A percentile compares a stretch with the other conserved stretches of the same genome.
These are phyloP conservation scores for Nigrospora osmanthi DNA, from an alignment of 2,329 filamentous ascomycete genomes.

Conservation along the genomic window DNA sequence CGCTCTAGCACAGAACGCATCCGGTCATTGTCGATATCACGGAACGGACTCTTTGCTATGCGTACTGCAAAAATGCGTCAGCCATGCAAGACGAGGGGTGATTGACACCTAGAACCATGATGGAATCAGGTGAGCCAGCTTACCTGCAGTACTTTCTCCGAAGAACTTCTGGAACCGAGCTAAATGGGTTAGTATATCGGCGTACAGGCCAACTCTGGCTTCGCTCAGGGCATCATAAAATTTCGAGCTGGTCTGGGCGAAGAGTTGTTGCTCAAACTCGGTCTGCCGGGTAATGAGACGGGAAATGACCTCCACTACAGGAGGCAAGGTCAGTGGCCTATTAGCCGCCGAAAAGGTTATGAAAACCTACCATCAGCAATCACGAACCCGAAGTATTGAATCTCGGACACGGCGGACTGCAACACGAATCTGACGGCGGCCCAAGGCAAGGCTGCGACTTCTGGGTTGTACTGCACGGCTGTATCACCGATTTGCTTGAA, in stretches of 20 bases:
- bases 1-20: neutral
- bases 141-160: neutral
- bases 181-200: neutral
- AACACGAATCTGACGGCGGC: slow-evolving; percentile 19
- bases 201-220: neutral
- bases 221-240: neutral
- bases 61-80: neutral
- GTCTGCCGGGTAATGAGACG: neutral
- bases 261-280: neutral
- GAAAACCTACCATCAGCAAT: neutral
- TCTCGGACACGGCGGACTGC: slow-evolving; percentile 2
- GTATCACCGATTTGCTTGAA: slow-evolving; percentile 18
- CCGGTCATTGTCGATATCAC: neutral
- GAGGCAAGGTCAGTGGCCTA: neutral
- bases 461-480: slow-evolving; percentile 16
- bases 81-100: neutral
- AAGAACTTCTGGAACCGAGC: neutral
- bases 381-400: neutral
- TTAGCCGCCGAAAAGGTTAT: neutral
- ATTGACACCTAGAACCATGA: neutral
- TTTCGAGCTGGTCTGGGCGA: neutral
- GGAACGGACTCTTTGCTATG: neutral
- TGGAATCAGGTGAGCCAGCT: neutral
- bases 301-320: neutral
- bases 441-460: slow-evolving; percentile 20